phyloP scores from a whole-genome alignment of 169 alveolate species.

The Babesia gibsoni region DNA sequence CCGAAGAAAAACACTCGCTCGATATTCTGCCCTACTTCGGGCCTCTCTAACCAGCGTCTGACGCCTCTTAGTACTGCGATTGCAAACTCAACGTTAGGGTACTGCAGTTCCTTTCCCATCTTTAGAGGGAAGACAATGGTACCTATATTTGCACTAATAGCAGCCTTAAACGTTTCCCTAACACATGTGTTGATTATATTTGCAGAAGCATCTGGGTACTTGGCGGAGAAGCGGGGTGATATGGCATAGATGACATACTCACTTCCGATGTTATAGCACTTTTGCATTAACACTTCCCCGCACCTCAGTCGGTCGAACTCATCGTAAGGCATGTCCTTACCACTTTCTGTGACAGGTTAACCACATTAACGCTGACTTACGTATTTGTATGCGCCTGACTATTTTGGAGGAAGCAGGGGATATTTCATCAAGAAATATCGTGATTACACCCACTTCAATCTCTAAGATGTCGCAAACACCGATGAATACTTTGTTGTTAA shows the following conservation, averaged over 20 bases:
- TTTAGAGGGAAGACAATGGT: conserved; percentile 32
- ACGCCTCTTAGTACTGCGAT: conserved; percentile 39
- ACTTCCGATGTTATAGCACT: conserved; percentile 54
- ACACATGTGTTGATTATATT: conserved; percentile 47
- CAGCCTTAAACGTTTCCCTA: conserved; percentile 34
- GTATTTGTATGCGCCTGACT: conserved; percentile 30
- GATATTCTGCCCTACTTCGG: conserved; percentile 34
- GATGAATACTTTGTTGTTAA: conserved; percentile 42
- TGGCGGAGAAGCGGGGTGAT: conserved; percentile 37
- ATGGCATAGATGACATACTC: conserved; percentile 39
- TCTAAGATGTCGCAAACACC: conserved; percentile 40
- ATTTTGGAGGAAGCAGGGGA: conserved; percentile 12
- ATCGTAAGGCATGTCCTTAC: conserved; percentile 16
- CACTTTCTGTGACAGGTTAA: conserved; percentile 27
- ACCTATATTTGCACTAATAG: conserved; percentile 47
- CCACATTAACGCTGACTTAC: background rate
- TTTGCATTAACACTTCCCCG: conserved; percentile 34
- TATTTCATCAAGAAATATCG: conserved; percentile 51
- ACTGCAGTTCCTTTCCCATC: conserved; percentile 28
- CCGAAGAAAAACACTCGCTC: conserved; percentile 26
- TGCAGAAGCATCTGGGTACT: conserved; percentile 62
- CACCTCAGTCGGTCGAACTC: conserved; percentile 32
- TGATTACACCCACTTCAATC: conserved; percentile 51
- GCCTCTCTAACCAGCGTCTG: conserved; percentile 57
- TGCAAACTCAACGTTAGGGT: conserved; percentile 30